These are phyloP conservation scores for Talaromyces borbonicus DNA, from an alignment of 495 filamentous ascomycete species.

Conservation along the genomic window DNA sequence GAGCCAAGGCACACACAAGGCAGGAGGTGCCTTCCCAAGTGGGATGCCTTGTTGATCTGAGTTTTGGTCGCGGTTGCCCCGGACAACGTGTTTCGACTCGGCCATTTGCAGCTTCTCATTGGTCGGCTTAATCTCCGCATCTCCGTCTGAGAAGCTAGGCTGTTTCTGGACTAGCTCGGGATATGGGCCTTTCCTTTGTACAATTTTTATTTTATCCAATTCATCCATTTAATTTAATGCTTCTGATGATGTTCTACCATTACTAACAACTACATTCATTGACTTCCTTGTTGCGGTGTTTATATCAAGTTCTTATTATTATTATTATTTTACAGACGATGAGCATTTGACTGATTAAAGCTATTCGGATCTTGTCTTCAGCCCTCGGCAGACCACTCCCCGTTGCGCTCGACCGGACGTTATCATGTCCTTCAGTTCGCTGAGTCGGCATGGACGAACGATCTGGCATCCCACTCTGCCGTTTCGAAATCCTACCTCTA, in stretches of 20 bases:
- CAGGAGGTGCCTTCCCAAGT: slow-evolving; percentile 2
- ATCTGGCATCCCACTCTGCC: slow-evolving; percentile 11
- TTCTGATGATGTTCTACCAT: too few relatives aligned
- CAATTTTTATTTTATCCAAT: slow-evolving; percentile 3
- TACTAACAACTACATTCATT: too few relatives aligned
- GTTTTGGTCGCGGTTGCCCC: neutral
- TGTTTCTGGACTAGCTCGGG: neutral
- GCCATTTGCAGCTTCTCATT: neutral
- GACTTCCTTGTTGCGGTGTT: neutral
- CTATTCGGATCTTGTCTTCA: too few relatives aligned
- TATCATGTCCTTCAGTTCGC: slow-evolving; percentile 15
- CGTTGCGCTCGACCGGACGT: neutral
- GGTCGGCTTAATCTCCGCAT: slow-evolving; percentile 7
- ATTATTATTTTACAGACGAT: too few relatives aligned
- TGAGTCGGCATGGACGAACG: slow-evolving; percentile 27
- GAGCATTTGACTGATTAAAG: too few relatives aligned
- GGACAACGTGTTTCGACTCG: neutral
- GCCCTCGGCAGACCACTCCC: too few relatives aligned
- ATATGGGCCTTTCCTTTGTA: neutral
- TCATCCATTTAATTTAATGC: too few relatives aligned
- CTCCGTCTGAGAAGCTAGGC: neutral
- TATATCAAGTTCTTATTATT: neutral
- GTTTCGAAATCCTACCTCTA: slow-evolving; percentile 24
- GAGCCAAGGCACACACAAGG: neutral
- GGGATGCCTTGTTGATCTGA: slow-evolving; percentile 7